Evolutionary conservation across 257 asterid species (phyloP).

Genomic region (Solanum sejunctum): DNA sequence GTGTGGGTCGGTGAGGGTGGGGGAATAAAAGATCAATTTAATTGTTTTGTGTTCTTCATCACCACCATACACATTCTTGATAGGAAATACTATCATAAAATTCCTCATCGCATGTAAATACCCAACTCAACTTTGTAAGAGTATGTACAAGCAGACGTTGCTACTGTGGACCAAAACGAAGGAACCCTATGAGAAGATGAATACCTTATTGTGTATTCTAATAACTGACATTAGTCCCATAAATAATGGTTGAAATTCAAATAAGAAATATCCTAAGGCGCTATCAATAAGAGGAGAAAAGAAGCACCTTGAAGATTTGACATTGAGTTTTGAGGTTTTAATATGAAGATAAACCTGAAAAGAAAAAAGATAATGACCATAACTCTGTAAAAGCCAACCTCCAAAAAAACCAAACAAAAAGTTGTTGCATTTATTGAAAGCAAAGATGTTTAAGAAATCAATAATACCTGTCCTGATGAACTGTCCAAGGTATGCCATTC

Average conservation of each 20-base stretch:
- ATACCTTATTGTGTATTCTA: background rate
- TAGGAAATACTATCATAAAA: background rate
- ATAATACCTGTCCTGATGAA: constrained; percentile 76
- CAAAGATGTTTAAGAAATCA: background rate
- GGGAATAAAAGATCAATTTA: background rate
- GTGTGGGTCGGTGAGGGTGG: background rate
- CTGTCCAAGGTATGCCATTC: constrained; percentile 71
- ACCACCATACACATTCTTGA: background rate
- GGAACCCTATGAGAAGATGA: background rate
- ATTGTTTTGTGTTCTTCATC: background rate
- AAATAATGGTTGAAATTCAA: background rate
- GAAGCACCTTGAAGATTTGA: constrained; percentile 44
- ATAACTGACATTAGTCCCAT: background rate
- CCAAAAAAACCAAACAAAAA: background rate
- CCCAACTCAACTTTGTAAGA: background rate
- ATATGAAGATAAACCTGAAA: constrained; percentile 82
- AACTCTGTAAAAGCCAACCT: background rate
- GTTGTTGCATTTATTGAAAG: background rate
- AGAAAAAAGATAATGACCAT: background rate
- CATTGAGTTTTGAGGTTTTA: constrained; percentile 42
- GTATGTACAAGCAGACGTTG: background rate
- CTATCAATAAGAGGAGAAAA: background rate
- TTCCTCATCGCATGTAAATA: background rate
- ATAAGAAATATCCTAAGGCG: background rate
- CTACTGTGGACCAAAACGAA: background rate